Evolutionary conservation across 2,329 filamentous ascomycete species (phyloP), one percentile per base, ranked within the genome.

Genomic region (Sphaerulina vaccinii): DNA sequence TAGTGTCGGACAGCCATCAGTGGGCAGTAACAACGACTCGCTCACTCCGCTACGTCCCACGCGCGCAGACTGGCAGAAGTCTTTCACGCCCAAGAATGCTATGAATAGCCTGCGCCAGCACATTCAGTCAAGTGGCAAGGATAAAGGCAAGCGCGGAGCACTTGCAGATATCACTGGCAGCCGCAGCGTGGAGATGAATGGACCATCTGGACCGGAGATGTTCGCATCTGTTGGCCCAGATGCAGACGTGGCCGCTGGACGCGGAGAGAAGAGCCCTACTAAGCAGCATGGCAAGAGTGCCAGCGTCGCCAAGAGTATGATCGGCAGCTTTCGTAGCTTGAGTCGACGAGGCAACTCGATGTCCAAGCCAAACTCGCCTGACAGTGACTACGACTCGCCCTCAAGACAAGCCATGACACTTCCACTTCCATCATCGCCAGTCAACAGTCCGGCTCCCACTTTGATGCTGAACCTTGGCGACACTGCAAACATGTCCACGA

Each of bases 341-440:
- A 46, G 57, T 29, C 49, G 54, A 15, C 52, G 41, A 49, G 46
- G 37, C 21, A 53, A 32, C 11, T 32, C 49, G 24, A 29, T 49
- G 46, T 55, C 58, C 16, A 49, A 43, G 18, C 52, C 24, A 56
- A 51, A 43, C 32, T 23, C 19, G 15, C 11, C 21, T 16, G 18
- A 33, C 35, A 53, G 51, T 32, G 35, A 45, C 13, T 22, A 40
- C 23, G 35, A 16, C 18, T 48, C 51, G 32, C 52, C 45, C 5
- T 56, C 43, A n/a, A 57, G 52, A 27, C 35, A 43, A 21, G 56
- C 61, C 6, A 33, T 41, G 4, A 40, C 40, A n/a, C 49, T 60
- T 6, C 59, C 59, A 5, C 42, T 61, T n/a, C 61, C 61, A 9
- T 63, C 61, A 6, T 62, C 60, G 23, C 62, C 64, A 2, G 61